Evolutionary conservation across 1,284 basidiomycete species (phyloP).

Genomic region (Trametes versicolor): DNA sequence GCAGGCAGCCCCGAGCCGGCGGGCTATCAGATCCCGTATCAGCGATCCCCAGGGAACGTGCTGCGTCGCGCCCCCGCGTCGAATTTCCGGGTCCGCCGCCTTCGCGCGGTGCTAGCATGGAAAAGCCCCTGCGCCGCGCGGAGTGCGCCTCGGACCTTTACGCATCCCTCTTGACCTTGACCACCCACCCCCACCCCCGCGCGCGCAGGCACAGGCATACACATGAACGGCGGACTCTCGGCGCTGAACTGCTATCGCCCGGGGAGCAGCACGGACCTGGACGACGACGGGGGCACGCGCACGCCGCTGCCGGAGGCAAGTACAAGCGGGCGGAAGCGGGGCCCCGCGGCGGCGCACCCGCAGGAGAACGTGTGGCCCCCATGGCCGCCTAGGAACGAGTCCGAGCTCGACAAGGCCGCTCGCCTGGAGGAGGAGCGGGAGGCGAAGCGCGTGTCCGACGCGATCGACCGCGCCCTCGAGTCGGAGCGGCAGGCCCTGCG

Average conservation of each 20-base stretch:
- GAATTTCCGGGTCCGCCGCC: conserved; percentile 6
- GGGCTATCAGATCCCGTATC: conserved; percentile 12
- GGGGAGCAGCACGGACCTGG: not conserved
- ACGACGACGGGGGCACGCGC: not conserved
- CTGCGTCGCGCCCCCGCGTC: not conserved
- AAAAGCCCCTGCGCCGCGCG: conserved; percentile 2
- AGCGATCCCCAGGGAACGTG: conserved; percentile 10
- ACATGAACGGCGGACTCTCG: not conserved
- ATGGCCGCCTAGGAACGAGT: conserved; percentile 37
- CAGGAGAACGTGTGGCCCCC: conserved; percentile 38
- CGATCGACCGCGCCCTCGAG: conserved; percentile 61
- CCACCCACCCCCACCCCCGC: not conserved
- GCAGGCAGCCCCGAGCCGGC: not conserved
- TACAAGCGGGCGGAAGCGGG: not conserved
- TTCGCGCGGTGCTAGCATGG: not conserved
- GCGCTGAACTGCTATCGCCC: conserved; percentile 4
- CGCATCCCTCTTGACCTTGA: not conserved
- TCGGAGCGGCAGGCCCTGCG: conserved; percentile 51
- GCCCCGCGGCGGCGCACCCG: not conserved
- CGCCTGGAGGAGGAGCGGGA: conserved; percentile 59
- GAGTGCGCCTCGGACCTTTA: not conserved
- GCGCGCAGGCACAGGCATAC: not conserved
- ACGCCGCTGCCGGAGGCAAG: conserved; percentile 1
- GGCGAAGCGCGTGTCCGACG: conserved; percentile 62
- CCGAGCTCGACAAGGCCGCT: conserved; percentile 38